A percentile compares a stretch with the other conserved stretches of the same genome.
Conservation (phyloP, 148 eudicot genomes). For the Cornus controversa region DNA sequence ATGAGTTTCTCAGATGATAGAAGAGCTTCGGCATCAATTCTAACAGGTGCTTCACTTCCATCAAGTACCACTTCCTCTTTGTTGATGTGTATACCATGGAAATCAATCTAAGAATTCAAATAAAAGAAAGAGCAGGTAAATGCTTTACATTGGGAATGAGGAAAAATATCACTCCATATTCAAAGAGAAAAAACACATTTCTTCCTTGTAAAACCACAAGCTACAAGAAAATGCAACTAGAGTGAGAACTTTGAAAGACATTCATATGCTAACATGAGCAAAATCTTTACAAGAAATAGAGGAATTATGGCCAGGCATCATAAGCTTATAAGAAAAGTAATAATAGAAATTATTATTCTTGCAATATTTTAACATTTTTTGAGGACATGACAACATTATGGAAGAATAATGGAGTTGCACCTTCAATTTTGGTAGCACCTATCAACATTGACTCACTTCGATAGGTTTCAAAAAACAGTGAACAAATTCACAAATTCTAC, state of each 20-base stretch:
- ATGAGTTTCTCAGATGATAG: slow-evolving; percentile 77
- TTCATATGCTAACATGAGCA: not conserved
- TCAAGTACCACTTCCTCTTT: slow-evolving; percentile 76
- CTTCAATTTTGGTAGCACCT: not conserved
- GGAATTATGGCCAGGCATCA: not conserved
- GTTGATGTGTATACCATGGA: slow-evolving; percentile 81
- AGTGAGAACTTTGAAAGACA: not conserved
- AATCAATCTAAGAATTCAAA: slow-evolving; percentile 54
- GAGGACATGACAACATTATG: not conserved
- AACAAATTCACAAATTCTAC: not conserved
- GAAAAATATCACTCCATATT: not conserved
- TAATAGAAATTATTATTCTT: not conserved
- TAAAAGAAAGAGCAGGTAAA: not conserved
- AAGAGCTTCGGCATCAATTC: slow-evolving; percentile 76
- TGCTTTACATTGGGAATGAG: slow-evolving; percentile 1
- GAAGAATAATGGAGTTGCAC: not conserved
- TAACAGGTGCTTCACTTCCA: slow-evolving; percentile 89
- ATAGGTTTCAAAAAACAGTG: not conserved
- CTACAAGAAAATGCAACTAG: not conserved
- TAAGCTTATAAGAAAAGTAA: not conserved
- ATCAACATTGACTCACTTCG: not conserved
- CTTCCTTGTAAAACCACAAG: not conserved
- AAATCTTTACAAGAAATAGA: not conserved
- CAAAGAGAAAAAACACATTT: not conserved
- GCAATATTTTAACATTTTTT: not conserved